phyloP scores from a whole-genome alignment of 768 basidiomycete species.

The Lanmaoa rubissima region DNA sequence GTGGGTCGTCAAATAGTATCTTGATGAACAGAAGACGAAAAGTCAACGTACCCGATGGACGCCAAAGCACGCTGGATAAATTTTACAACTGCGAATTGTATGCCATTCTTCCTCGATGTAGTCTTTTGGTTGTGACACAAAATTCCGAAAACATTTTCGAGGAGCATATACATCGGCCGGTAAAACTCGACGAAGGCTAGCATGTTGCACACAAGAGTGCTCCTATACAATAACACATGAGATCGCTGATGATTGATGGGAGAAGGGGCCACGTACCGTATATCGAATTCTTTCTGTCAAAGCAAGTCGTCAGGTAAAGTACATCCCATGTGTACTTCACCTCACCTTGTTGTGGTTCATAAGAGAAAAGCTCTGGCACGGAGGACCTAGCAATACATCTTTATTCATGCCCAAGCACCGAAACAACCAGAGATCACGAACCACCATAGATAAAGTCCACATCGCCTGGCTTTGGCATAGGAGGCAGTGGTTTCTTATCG shows the following conservation, averaged over 20 bases:
- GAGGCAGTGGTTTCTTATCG: constrained; percentile 36
- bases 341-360: constrained; percentile 63
- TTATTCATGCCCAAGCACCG: neutral
- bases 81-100: constrained; percentile 62
- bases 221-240: constrained; percentile 35
- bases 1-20: neutral
- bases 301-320: constrained; percentile 2
- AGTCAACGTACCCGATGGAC: constrained; percentile 56
- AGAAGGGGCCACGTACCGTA: constrained; percentile 40
- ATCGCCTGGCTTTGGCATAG: constrained; percentile 56
- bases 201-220: constrained; percentile 67
- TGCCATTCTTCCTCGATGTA: constrained; percentile 33
- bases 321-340: neutral
- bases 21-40: neutral
- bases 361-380: constrained; percentile 69
- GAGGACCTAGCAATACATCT: constrained; percentile 50
- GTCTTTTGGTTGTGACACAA: constrained; percentile 49
- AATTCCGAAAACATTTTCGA: constrained; percentile 73
- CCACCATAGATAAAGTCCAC: constrained; percentile 77
- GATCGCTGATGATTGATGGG: neutral
- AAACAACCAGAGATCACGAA: constrained; percentile 30
- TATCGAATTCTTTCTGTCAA: constrained; percentile 54
- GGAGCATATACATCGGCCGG: constrained; percentile 57
- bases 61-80: constrained; percentile 59
- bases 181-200: constrained; percentile 67